Evolutionary conservation across 2,329 filamentous ascomycete genomes (phyloP), one percentile per base, ranked within the genome.

Genomic region (Rosellinia necatrix): DNA sequence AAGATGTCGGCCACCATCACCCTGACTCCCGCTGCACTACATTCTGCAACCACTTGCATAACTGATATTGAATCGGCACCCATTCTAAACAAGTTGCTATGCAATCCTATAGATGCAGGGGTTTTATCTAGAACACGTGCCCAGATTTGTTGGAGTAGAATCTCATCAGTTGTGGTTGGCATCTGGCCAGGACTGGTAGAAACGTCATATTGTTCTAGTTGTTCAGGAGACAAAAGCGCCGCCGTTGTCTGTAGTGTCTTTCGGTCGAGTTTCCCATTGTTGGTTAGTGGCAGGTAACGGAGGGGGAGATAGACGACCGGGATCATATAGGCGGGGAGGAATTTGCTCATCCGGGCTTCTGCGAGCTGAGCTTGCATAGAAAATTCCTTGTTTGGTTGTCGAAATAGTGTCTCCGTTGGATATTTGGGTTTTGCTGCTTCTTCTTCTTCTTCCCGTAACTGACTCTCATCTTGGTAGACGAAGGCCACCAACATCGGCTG

Each of bases 31-130:
- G 46, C 37, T 64, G 68, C 34, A 57, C 41, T 24, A 57, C 70
- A 44, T 78, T 75, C 32, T n/a, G 53, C 17, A 0, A 81, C 77
- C 2, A 83, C 64, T 40, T 75, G 78, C 65, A 78, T 78, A 3
- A 74, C 74, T 4, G 63, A 49, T 7, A 76, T 67, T 0, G 74
- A 76, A 58, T 75, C 74, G 29, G 74, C 74, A 2, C 74, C 73
- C 1, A 76, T 59, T 2, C 64, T 63, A 53, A 74, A 71, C 60
- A 77, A 75, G 55, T 70, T 70, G 40, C 69, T 66, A 17, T 60
- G 59, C 7, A 57, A 34, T 1, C 53, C 42, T 6, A 56, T 62
- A 3, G 71, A 61, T 0, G 67, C 66, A 0, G 65, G 24, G 15
- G 47, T 35, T 38, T 51, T 56, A 34, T 56, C n/a, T 4, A 56